Evolutionary conservation across 2,329 filamentous ascomycete species (phyloP), one percentile per base, ranked within the genome.

Genomic region (Bipolaris gigantea): DNA sequence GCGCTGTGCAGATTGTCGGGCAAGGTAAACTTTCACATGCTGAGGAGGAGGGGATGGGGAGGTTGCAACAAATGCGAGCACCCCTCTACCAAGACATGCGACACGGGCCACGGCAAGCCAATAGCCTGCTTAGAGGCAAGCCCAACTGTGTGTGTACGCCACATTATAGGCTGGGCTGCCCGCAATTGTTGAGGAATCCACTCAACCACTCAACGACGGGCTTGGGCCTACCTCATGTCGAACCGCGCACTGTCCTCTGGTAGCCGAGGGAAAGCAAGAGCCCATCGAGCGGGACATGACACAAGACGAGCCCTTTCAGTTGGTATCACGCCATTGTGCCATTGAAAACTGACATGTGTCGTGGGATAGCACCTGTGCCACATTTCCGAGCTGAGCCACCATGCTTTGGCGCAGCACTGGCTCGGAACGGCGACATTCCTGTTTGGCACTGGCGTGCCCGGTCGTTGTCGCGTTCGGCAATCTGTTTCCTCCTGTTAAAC

Each of bases 11-110:
- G 56, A n/a, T 35, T 46, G 23, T 27, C 25, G 16, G 25, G 32
- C 35, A 36, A 50, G 25, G 47, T 30, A 48, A 42, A 39, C 42
- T 32, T 59, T 55, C 53, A 62, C 58, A 61, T 61, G 58, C 52
- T 53, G 48, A 55, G 53, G 39, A 49, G 50, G 27, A 30, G 27
- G 27, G 27, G 10, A 30, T 11, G 27, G 27, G 27, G 49, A 41
- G 60, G 60, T 43, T 38, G 18, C 47, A 44, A 48, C 43, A 34
- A 19, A 40, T 40, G 16, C 43, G 42, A 48, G 41, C 48, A 59
- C 45, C 56, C 56, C 59, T 56, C 54, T 41, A 51, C 53, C 35
- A 44, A 39, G 34, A 44, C 45, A 46, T 44, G 48, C 42, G 43
- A 53, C 51, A 54, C 47, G 48, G 50, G 45, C 43, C 41, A 43